A percentile compares a stretch with the other conserved stretches of the same genome.
Evolutionary conservation across 495 filamentous ascomycete species (phyloP).

Genomic region (Podospora pseudocomata): DNA sequence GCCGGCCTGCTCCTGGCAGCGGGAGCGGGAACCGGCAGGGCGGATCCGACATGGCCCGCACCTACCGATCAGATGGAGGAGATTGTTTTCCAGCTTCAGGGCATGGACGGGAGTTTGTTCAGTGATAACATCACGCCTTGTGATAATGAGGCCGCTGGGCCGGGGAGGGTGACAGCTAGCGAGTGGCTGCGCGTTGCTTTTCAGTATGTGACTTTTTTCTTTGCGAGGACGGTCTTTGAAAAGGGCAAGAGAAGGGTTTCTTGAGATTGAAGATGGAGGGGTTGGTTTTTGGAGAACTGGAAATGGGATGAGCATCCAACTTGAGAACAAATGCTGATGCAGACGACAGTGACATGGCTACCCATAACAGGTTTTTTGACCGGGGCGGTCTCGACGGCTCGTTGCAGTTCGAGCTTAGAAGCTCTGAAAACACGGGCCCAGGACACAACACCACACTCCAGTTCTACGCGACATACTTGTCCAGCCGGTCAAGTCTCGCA

Average conservation of each 20-base stretch:
- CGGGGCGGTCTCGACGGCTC: slow-evolving; percentile 60
- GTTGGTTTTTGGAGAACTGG: no score
- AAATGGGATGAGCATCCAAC: neutral
- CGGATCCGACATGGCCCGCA: slow-evolving; percentile 59
- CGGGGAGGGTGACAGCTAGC: slow-evolving; percentile 54
- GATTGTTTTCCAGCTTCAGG: slow-evolving; percentile 56
- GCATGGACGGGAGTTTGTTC: slow-evolving; percentile 52
- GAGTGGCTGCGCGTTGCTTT: slow-evolving; percentile 62
- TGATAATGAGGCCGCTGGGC: slow-evolving; percentile 50
- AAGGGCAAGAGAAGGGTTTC: neutral
- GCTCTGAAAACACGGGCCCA: slow-evolving; percentile 56
- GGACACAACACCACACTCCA: slow-evolving; percentile 56
- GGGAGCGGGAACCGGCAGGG: slow-evolving; percentile 27
- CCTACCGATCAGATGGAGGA: slow-evolving; percentile 60
- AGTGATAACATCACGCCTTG: slow-evolving; percentile 56
- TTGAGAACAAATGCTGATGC: neutral
- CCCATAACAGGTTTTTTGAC: slow-evolving; percentile 45
- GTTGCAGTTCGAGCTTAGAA: slow-evolving; percentile 54
- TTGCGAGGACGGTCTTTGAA: neutral
- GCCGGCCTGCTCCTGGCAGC: slow-evolving; percentile 33
- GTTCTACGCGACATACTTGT: slow-evolving; percentile 52
- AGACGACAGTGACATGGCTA: slow-evolving; percentile 50
- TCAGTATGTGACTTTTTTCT: slow-evolving; percentile 35
- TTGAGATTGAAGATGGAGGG: neutral
- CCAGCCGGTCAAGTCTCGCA: slow-evolving; percentile 46